A percentile compares a stretch with the other conserved stretches of the same genome.
Conservation (phyloP, 345 rosid species). For the Brassica juncea region DNA sequence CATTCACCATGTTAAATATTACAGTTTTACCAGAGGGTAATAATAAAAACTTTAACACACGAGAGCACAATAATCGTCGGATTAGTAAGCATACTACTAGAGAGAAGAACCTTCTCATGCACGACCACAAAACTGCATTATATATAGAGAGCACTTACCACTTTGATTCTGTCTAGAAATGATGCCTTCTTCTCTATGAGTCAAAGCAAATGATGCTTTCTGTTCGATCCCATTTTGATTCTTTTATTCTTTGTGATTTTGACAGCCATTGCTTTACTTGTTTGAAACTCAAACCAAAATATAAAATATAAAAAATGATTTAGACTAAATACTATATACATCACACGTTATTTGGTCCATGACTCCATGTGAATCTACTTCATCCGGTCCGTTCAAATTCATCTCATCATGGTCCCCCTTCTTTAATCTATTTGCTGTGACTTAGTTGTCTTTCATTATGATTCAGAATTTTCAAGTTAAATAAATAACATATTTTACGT, state of each 20-base stretch:
- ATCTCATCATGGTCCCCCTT: neutral
- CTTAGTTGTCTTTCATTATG: neutral
- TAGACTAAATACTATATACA: neutral
- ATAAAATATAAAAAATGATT: neutral
- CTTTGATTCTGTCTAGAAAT: constrained; percentile 14
- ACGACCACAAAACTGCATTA: neutral
- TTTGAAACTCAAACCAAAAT: constrained; percentile 29
- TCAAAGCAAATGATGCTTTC: constrained; percentile 3
- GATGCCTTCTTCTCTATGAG: constrained; percentile 16
- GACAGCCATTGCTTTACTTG: constrained; percentile 33
- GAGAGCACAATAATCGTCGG: neutral
- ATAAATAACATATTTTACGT: neutral
- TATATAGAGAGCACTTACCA: neutral
- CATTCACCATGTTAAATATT: neutral
- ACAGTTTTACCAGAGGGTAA: neutral
- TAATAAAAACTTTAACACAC: neutral
- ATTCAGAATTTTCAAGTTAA: neutral
- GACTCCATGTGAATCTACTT: constrained; percentile 3
- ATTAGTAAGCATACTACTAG: neutral
- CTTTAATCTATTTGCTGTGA: neutral
- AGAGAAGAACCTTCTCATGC: neutral
- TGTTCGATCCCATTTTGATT: constrained; percentile 14
- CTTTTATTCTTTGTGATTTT: constrained; percentile 29
- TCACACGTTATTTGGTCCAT: constrained; percentile 32
- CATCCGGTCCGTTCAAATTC: neutral